A percentile compares a stretch with the other conserved stretches of the same genome.
Evolutionary conservation across 108 stramenopile species (phyloP).

Genomic region (Seminavis robusta): DNA sequence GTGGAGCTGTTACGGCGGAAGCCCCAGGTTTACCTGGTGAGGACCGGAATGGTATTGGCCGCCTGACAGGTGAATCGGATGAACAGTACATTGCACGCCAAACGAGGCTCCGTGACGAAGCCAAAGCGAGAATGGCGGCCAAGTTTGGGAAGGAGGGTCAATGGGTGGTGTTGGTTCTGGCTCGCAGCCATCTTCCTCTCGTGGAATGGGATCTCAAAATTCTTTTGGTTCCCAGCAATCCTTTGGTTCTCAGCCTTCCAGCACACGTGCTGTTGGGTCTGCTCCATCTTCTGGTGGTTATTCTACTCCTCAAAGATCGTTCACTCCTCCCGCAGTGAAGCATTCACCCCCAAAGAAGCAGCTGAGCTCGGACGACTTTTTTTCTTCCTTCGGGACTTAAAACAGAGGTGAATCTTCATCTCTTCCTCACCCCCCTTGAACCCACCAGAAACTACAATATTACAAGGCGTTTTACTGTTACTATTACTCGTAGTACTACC

Average conservation of each 20-base stretch:
- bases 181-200: neutral
- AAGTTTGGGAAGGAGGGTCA: conserved; percentile 75
- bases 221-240: conserved; percentile 17
- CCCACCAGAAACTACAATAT: too few species aligned
- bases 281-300: neutral
- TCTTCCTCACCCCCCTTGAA: too few species aligned
- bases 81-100: conserved; percentile 90
- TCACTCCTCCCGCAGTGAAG: neutral
- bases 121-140: conserved; percentile 83
- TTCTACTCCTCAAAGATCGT: neutral
- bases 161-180: conserved; percentile 15
- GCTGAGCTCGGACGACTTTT: conserved; percentile 67
- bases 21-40: conserved; percentile 67
- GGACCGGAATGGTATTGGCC: conserved; percentile 84
- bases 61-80: conserved; percentile 87
- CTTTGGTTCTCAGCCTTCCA: conserved; percentile 1
- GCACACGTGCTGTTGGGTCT: neutral
- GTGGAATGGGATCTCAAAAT: neutral
- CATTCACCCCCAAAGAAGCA: neutral
- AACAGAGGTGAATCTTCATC: too few species aligned
- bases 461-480: too few species aligned
- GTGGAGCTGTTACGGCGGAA: too few species aligned
- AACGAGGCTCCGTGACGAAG: conserved; percentile 76
- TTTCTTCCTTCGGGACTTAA: conserved; percentile 80
- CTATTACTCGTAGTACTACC: too few species aligned